phyloP scores from a whole-genome alignment of 306 rosid species.

The Spatholobus suberectus region DNA sequence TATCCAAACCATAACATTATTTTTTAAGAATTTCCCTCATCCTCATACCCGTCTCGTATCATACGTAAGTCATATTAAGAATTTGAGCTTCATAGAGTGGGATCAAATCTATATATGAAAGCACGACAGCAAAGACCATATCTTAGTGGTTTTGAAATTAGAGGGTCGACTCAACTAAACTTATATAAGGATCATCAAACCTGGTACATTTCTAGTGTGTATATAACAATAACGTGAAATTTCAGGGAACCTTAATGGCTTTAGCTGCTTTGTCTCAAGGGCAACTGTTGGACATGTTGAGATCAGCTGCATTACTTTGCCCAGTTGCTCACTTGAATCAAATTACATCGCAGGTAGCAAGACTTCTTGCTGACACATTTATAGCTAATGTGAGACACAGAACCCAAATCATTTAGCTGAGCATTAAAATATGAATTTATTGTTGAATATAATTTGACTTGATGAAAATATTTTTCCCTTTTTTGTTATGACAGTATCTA shows the following conservation, averaged over 20 bases:
- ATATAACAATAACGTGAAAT: not conserved
- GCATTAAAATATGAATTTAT: not conserved
- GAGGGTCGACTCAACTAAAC: not conserved
- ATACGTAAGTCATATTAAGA: no score
- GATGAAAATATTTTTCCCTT: not conserved
- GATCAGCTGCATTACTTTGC: conserved; percentile 76
- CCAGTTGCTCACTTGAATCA: conserved; percentile 76
- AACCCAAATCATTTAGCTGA: not conserved
- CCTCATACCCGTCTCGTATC: no score
- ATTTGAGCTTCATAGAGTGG: no score
- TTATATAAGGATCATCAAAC: no score
- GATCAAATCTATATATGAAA: no score
- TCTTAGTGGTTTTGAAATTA: not conserved
- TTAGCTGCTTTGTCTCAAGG: conserved; percentile 64
- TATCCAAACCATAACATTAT: no score
- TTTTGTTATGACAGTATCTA: conserved; percentile 48
- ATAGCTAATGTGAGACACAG: conserved; percentile 63
- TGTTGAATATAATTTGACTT: not conserved
- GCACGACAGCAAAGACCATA: no score
- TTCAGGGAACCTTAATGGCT: conserved; percentile 75
- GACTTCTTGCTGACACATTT: conserved; percentile 57
- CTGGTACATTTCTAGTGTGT: not conserved
- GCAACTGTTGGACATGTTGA: conserved; percentile 50
- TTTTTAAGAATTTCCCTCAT: no score
- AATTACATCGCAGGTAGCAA: conserved; percentile 51